Evolutionary conservation across 371 early-diverging fungal species (phyloP).

Genomic region (Batkoa obscura): DNA sequence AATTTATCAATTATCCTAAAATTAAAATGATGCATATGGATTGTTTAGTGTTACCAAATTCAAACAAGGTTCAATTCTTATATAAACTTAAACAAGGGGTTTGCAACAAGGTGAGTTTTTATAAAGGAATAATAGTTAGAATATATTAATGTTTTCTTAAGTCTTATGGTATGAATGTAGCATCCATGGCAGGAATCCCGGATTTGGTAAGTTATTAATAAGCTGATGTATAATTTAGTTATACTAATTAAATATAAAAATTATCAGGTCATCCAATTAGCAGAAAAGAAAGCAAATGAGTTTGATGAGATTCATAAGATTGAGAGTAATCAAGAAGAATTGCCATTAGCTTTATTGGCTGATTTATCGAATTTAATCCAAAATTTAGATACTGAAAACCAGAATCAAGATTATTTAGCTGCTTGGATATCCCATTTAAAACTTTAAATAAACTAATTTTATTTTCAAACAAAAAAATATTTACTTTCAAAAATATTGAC

Average conservation of each 20-base stretch:
- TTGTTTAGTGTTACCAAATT: conserved; percentile 61
- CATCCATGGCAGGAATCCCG: conserved; percentile 92
- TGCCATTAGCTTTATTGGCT: no score
- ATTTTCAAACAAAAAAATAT: no score
- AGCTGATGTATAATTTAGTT: no score
- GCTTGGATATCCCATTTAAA: no score
- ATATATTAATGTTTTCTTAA: background rate
- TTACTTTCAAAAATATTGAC: no score
- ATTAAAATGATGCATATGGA: conserved; percentile 54
- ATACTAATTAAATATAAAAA: background rate
- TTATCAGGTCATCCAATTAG: background rate
- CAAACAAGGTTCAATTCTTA: conserved; percentile 83
- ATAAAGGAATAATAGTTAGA: background rate
- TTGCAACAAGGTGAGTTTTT: conserved; percentile 40
- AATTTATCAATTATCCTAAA: conserved; percentile 45
- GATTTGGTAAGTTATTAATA: background rate
- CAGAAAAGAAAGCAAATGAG: background rate
- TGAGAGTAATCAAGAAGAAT: no score
- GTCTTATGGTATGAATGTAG: conserved; percentile 83
- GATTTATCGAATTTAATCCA: no score
- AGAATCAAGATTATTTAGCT: no score
- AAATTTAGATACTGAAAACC: no score
- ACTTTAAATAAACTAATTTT: no score
- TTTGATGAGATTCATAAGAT: background rate
- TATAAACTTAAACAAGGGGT: conserved; percentile 80